Percentiles rank a stretch among this genome's conserved stretches.
These are phyloP conservation scores for Suhomyces emberorum DNA, from an alignment of 805 yeast species.

Conservation along the genomic window DNA sequence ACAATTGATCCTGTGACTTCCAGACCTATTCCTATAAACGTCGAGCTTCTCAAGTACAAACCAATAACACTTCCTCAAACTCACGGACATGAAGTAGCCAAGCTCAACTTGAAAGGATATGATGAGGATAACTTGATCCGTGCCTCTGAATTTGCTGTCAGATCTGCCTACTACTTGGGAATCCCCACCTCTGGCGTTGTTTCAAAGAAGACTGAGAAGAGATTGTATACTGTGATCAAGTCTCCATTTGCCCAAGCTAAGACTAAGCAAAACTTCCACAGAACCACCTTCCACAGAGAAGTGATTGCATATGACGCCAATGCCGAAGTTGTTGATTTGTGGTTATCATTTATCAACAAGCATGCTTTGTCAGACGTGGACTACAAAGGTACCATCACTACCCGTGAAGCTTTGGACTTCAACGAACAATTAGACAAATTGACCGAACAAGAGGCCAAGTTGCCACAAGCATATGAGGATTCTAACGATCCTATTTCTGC, in stretches of 20 bases:
- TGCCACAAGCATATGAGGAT: slow-evolving; percentile 34
- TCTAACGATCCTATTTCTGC: slow-evolving; percentile 49
- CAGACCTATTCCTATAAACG: slow-evolving; percentile 77
- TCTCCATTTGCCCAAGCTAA: slow-evolving; percentile 95
- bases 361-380: slow-evolving; percentile 81
- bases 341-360: slow-evolving; percentile 75
- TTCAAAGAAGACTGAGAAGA: slow-evolving; percentile 62
- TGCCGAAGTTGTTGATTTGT: slow-evolving; percentile 77
- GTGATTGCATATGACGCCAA: slow-evolving; percentile 80
- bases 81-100: slow-evolving; percentile 78
- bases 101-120: slow-evolving; percentile 67
- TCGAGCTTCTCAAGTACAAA: slow-evolving; percentile 74
- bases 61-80: slow-evolving; percentile 68
- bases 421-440: slow-evolving; percentile 34
- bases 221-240: slow-evolving; percentile 90
- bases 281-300: slow-evolving; percentile 75
- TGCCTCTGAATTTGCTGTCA: slow-evolving; percentile 77
- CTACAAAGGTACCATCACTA: slow-evolving; percentile 62
- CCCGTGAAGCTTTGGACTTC: slow-evolving; percentile 38
- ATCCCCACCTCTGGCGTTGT: slow-evolving; percentile 81
- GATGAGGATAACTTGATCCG: slow-evolving; percentile 69
- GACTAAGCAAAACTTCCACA: slow-evolving; percentile 89
- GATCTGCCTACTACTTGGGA: slow-evolving; percentile 88
- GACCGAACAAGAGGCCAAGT: slow-evolving; percentile 21
- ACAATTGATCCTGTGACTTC: slow-evolving; percentile 18